phyloP scores from a whole-genome alignment of 352 stramenopile genomes.

The Phytophthora idaei region DNA sequence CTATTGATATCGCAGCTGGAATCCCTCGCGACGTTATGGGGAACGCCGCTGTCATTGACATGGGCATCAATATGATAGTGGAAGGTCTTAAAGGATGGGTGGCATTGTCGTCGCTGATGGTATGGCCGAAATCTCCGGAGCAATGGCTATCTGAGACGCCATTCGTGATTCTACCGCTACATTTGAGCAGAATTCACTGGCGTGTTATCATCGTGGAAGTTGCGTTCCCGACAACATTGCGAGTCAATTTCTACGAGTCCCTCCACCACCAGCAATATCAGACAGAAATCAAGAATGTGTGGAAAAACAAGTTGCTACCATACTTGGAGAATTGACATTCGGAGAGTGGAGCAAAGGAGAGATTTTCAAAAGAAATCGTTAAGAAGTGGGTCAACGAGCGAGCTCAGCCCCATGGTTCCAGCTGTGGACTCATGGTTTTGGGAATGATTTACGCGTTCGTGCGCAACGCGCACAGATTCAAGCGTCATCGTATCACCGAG shows the following conservation, averaged over 20 bases:
- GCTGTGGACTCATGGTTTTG: background rate
- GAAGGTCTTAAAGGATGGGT: background rate
- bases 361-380: background rate
- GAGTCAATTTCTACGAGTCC: background rate
- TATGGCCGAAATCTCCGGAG: background rate
- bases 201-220: background rate
- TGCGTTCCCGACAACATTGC: background rate
- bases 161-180: background rate
- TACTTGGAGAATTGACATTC: background rate
- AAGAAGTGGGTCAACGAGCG: background rate
- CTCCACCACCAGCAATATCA: background rate
- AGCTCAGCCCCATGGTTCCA: background rate
- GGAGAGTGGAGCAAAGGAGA: background rate
- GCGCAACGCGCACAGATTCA: background rate
- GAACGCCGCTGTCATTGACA: background rate
- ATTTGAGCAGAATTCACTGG: background rate
- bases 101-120: background rate
- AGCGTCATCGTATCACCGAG: background rate
- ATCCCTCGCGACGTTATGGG: background rate
- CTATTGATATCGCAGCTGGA: background rate
- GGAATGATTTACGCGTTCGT: background rate
- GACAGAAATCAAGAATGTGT: background rate
- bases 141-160: conserved; percentile 1
- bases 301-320: background rate
- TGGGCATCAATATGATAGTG: background rate